phyloP scores from a whole-genome alignment of 129 eudicot genomes.

The Heracleum sosnowskyi region DNA sequence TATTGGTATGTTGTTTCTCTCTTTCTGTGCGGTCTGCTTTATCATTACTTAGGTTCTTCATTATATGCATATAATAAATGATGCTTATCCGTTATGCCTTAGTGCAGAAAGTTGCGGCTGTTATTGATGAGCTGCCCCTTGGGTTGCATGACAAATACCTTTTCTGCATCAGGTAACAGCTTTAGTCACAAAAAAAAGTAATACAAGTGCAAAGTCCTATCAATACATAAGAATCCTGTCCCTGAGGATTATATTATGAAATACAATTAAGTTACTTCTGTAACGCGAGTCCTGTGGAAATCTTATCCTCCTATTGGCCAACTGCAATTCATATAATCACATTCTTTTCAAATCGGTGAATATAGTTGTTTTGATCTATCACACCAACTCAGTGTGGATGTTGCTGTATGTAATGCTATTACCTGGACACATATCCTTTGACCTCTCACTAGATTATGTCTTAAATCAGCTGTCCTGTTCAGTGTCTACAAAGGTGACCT shows the following conservation, averaged over 20 bases:
- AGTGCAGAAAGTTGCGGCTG: constrained; percentile 83
- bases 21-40: not conserved
- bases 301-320: not conserved
- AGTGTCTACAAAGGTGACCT: too few relatives aligned
- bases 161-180: constrained; percentile 71
- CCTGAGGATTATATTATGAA: not conserved
- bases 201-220: not conserved
- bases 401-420: not conserved
- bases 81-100: constrained; percentile 9
- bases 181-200: not conserved
- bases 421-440: not conserved
- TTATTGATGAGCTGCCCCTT: constrained; percentile 86
- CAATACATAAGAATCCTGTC: too few relatives aligned
- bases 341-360: not conserved
- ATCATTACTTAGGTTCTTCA: not conserved
- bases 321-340: not conserved
- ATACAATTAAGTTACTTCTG: not conserved
- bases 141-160: constrained; percentile 74
- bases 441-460: not conserved
- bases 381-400: not conserved
- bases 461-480: not conserved
- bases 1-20: constrained; percentile 57
- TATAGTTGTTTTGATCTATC: not conserved
- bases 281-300: not conserved
- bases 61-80: not conserved